Evolutionary conservation across 257 asterid species (phyloP), one percentile per base, ranked within the genome.

Genomic region (Jacaranda mimosifolia): DNA sequence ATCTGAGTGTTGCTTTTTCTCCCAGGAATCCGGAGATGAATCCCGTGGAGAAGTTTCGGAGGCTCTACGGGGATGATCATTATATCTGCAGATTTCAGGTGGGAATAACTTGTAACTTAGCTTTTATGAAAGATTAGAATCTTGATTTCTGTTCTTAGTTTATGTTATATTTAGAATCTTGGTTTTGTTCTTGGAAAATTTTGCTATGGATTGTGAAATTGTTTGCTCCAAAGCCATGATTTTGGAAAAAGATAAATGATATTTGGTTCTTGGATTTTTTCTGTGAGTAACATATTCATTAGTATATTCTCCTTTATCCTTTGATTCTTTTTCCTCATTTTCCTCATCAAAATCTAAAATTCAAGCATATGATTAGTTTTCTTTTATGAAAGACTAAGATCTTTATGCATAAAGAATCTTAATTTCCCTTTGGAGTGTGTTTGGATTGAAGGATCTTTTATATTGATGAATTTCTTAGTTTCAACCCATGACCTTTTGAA

Each of bases 31-130:
- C 91, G 7, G 42, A 39, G 52, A 10, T 68, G 74, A 71, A 38
- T 35, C 72, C 73, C 9, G 77, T 87, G 19, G 87, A 78, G n/a
- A 63, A 9, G 73, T n/a, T 81, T 10, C 78, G 87, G 59, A 63
- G 46, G 12, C 0, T 45, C 11, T 86, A 78, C 57, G 97, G 98
- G 5, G 96, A 91, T 48, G 94, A 89, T 70, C 82, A 81, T 76
- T 91, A 91, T 68, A 70, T 93, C 36, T 81, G 86, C 81, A 90
- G 93, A 83, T 90, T 90, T 78, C 97, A 93, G 97, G 96, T 90
- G 46, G 13, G 62, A 9, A 3, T 35, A 0, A 15, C 11, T 51
- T 5, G 4, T 64, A 26, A 12, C 19, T 19, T 35, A 2, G 6
- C 1, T 21, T 46, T 17, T 19, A 0, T 45, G 13, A 43, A n/a